Evolutionary conservation across 768 basidiomycete genomes (phyloP).

Genomic region (Lactarius indigo): DNA sequence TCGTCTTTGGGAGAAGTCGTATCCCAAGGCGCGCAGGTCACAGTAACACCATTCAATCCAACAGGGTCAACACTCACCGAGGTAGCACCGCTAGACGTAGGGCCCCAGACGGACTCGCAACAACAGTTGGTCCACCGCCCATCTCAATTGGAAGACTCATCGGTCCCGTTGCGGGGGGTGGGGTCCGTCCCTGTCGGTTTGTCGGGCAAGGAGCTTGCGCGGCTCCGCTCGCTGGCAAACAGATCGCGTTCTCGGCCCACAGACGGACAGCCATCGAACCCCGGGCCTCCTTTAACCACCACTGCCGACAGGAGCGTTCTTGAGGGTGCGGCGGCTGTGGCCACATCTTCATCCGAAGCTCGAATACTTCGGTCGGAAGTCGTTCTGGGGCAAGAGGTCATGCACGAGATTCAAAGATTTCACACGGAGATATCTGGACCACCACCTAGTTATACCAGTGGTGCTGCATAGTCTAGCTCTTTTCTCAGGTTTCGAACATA

Average conservation of each 20-base stretch:
- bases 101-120: not conserved
- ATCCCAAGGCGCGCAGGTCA: not conserved
- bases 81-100: not conserved
- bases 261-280: not conserved
- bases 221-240: not conserved
- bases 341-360: not conserved
- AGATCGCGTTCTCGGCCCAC: not conserved
- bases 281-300: not conserved
- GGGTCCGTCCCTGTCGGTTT: constrained; percentile 1
- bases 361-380: constrained; percentile 3
- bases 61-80: not conserved
- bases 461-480: too few relatives aligned
- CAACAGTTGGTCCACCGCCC: not conserved
- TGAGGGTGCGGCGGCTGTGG: not conserved
- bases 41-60: constrained; percentile 3
- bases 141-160: too few relatives aligned
- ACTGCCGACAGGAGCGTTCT: not conserved
- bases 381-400: too few relatives aligned
- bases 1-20: not conserved
- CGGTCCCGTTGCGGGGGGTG: not conserved
- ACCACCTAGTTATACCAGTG: constrained; percentile 28
- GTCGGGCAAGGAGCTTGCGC: constrained; percentile 15
- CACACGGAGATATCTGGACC: constrained; percentile 26
- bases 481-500: too few relatives aligned
- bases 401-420: too few relatives aligned